Evolutionary conservation across 2,329 filamentous ascomycete species (phyloP), one percentile per base, ranked within the genome.

Genomic region (Aspergillus sp.): DNA sequence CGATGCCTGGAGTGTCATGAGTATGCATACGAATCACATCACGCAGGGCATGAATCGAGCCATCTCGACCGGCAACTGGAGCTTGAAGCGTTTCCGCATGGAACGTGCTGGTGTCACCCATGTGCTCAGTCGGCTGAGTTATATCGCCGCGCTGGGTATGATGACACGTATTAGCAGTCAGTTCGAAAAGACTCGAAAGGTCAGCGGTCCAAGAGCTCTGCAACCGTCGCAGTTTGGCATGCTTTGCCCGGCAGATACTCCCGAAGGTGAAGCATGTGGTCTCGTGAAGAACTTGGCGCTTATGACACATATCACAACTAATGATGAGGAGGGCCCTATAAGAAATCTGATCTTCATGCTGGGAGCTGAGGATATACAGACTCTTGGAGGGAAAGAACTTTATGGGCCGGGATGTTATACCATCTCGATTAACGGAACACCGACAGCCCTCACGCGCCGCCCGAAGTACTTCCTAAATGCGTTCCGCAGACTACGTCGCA

Each of bases 231-330:
- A 99, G 62, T 99, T 96, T 76, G 94, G 94, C 62, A 96, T 99
- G 92, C 79, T 99, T 50, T 99, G 94, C 68, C 89, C 92, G 0
- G 95, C 94, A 10, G 94, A 99, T 79, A 99, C 94, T 0, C 94
- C 94, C 6, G 94, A 99, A 86, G 94, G 94, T 74, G 94, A 99
- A 77, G 92, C 94, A 10, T 99, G 94, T 75, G 94, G 94, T 80
- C 76, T 99, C 52, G 92, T 99, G 62, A 99, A 99, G 79, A 99
- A 99, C 67, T 74, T 99, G 76, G 94, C 94, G 8, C 79, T 99
- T 52, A 99, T 99, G 94, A 99, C 95, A 47, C 95, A 99, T 67
- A 97, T 99, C 62, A 99, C 94, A 0, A 99, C 94, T 1, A 90
- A 96, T 58, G 90, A 95, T 51, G 91, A 96, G 51, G 94, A 97